phyloP scores from a whole-genome alignment of 2,329 filamentous ascomycete species.

The Penicillium olsonii region DNA sequence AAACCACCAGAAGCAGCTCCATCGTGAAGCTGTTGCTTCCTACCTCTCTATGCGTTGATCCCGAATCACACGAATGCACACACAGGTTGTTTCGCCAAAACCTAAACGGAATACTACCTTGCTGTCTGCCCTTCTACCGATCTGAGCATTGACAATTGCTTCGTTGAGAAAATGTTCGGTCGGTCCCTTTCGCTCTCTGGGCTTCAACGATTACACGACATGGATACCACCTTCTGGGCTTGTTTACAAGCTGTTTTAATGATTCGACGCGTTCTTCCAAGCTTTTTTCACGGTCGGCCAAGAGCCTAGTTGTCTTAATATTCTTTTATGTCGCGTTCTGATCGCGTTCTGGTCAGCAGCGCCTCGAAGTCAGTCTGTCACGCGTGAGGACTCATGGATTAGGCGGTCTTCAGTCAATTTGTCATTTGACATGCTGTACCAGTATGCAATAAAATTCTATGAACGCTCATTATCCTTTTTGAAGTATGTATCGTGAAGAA shows the following conservation, averaged over 20 bases:
- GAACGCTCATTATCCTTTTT: too few relatives aligned
- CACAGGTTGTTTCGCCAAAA: background rate
- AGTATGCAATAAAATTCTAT: too few relatives aligned
- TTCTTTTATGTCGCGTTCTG: too few relatives aligned
- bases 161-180: background rate
- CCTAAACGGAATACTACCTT: background rate
- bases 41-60: constrained; percentile 27
- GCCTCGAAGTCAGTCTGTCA: too few relatives aligned
- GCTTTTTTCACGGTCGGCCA: too few relatives aligned
- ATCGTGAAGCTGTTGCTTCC: constrained; percentile 25
- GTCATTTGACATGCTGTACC: too few relatives aligned
- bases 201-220: constrained; percentile 17
- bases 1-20: constrained; percentile 13
- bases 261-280: background rate
- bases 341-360: too few relatives aligned
- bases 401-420: too few relatives aligned
- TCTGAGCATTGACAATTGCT: background rate
- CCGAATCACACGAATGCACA: background rate
- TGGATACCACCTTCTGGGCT: constrained; percentile 5
- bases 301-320: too few relatives aligned
- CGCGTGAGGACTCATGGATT: too few relatives aligned
- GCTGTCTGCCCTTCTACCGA: background rate
- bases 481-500: too few relatives aligned
- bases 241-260: background rate
- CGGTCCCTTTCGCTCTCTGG: background rate